Conservation (phyloP, 2,329 filamentous ascomycete genomes). For the Fusarium sp. region DNA sequence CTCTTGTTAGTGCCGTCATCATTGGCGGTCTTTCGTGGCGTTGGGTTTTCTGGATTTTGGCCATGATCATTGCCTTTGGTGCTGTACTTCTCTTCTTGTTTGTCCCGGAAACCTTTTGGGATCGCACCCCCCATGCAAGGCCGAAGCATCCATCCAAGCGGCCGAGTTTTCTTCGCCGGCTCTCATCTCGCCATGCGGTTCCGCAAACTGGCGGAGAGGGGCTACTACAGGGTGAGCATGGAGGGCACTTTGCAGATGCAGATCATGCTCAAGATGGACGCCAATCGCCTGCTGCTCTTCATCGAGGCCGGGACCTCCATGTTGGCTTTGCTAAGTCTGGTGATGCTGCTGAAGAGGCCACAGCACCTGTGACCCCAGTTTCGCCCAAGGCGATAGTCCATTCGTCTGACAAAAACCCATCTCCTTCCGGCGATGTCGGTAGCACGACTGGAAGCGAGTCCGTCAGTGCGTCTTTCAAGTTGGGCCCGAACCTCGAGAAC, state of each 20-base stretch:
- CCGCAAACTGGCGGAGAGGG: conserved; percentile 11
- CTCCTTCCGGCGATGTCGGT: background rate
- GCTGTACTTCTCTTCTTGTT: conserved; percentile 84
- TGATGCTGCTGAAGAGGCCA: conserved; percentile 8
- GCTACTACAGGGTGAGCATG: conserved; percentile 31
- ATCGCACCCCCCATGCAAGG: conserved; percentile 73
- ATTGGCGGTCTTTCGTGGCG: conserved; percentile 83
- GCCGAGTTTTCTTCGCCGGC: conserved; percentile 60
- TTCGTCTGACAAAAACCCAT: background rate
- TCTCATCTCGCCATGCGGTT: conserved; percentile 57
- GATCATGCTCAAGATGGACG: conserved; percentile 43
- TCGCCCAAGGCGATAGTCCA: conserved; percentile 8
- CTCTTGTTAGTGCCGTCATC: conserved; percentile 85
- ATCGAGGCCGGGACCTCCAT: conserved; percentile 56
- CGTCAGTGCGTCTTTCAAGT: conserved; percentile 41
- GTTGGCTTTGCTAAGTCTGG: conserved; percentile 65
- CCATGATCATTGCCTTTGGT: conserved; percentile 80
- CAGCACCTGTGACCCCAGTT: background rate
- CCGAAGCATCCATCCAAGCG: conserved; percentile 50
- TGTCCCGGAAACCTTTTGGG: conserved; percentile 96
- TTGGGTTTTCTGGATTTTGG: conserved; percentile 92
- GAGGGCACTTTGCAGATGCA: conserved; percentile 66
- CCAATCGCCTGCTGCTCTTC: conserved; percentile 3
- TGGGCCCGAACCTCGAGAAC: conserved; percentile 53
- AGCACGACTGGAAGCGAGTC: conserved; percentile 37